These are phyloP conservation scores for Pseudogymnoascus sp. DNA, from an alignment of 2,329 filamentous ascomycete species.

Conservation along the genomic window DNA sequence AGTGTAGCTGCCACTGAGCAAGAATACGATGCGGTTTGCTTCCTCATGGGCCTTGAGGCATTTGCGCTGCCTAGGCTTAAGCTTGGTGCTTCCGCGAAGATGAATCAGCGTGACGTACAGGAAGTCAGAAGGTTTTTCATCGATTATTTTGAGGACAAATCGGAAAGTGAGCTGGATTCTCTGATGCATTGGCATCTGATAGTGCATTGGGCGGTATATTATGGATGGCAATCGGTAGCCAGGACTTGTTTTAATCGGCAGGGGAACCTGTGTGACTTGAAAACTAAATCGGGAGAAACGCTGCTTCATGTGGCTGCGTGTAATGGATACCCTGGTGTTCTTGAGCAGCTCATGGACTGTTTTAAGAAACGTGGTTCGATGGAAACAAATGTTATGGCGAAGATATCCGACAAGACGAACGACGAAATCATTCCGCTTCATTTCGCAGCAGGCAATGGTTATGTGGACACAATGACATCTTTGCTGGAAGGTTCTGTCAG, in stretches of 20 bases:
- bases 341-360: background rate
- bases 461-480: background rate
- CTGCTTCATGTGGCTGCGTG: background rate
- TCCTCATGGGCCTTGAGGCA: background rate
- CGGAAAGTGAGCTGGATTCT: background rate
- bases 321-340: background rate
- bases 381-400: background rate
- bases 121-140: background rate
- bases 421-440: background rate
- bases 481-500: background rate
- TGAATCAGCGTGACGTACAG: background rate
- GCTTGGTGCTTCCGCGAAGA: background rate
- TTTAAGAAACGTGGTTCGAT: background rate
- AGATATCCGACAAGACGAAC: background rate
- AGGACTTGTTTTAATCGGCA: background rate
- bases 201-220: slow-evolving; percentile 1
- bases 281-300: background rate
- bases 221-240: background rate
- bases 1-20: background rate
- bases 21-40: background rate
- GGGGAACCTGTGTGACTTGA: background rate
- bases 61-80: background rate
- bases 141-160: background rate
- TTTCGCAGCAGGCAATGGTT: background rate
- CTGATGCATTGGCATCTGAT: background rate